Conservation (phyloP, 2,329 filamentous ascomycete genomes). For the Arthrobotrys megalospora region DNA sequence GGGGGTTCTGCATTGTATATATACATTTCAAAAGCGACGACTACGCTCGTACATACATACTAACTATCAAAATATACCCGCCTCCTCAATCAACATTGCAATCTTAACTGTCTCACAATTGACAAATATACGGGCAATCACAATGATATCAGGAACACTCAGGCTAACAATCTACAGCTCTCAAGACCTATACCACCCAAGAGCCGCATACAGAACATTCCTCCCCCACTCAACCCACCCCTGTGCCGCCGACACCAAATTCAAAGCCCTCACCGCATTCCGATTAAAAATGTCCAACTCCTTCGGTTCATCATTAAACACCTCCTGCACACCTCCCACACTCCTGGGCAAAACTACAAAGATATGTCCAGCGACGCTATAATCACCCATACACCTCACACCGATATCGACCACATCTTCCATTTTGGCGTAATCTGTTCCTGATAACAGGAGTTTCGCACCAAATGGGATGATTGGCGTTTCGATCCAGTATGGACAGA, state of each 20-base stretch:
- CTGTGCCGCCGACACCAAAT: constrained; percentile 70
- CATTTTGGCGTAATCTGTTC: constrained; percentile 71
- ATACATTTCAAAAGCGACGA: constrained; percentile 21
- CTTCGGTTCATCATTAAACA: constrained; percentile 70
- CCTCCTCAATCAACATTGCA: constrained; percentile 4
- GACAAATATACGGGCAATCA: background rate
- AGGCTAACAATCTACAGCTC: background rate
- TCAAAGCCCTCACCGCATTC: constrained; percentile 73
- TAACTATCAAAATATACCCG: constrained; percentile 42
- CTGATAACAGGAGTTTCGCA: constrained; percentile 73
- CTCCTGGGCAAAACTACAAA: constrained; percentile 74
- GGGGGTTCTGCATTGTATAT: constrained; percentile 25
- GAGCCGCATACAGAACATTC: constrained; percentile 66
- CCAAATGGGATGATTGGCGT: constrained; percentile 73
- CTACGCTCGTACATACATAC: constrained; percentile 36
- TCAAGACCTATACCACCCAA: constrained; percentile 33
- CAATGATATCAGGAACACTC: background rate
- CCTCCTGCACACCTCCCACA: constrained; percentile 66
- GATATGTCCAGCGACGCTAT: constrained; percentile 73
- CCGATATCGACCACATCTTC: constrained; percentile 77
- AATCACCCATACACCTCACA: constrained; percentile 75
- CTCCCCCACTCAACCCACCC: constrained; percentile 72
- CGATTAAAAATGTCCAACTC: constrained; percentile 73
- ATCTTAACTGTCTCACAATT: background rate
- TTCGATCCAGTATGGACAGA: constrained; percentile 78